Conservation (phyloP, 176 grass and related monocot genomes). For the Hyparrhenia diplandra region DNA sequence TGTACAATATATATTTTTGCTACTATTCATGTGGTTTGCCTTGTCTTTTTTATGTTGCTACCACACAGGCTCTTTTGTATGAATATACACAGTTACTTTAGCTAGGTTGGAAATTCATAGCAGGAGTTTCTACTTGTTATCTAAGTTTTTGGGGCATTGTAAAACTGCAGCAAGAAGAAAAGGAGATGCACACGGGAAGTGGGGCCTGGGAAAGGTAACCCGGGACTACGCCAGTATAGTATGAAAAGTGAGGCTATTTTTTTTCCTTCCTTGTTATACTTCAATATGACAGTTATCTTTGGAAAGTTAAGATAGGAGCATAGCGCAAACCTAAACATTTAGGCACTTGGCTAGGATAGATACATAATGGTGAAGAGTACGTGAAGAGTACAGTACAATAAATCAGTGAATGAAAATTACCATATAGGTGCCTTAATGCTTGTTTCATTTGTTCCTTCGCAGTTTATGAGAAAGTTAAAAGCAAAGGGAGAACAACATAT, state of each 20-base stretch:
- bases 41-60: too few relatives aligned
- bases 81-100: too few relatives aligned
- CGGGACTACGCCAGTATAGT: constrained; percentile 91
- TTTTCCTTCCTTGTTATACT: not conserved
- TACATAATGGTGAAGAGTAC: too few relatives aligned
- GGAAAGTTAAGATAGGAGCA: not conserved
- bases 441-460: constrained; percentile 27
- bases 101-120: too few relatives aligned
- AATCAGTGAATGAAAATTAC: not conserved
- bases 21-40: too few relatives aligned
- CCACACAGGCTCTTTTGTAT: too few relatives aligned
- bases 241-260: constrained; percentile 73
- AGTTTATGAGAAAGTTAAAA: constrained; percentile 99
- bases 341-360: not conserved
- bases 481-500: constrained; percentile 98
- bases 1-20: too few relatives aligned
- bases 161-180: constrained; percentile 69
- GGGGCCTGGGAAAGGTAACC: constrained; percentile 88
- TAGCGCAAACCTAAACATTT: not conserved
- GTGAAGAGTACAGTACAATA: not conserved
- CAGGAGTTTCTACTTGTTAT: too few relatives aligned
- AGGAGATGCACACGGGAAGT: constrained; percentile 64
- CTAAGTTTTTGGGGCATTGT: too few relatives aligned
- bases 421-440: not conserved
- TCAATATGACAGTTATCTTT: not conserved